Conservation (phyloP, 176 grass and related monocot genomes). For the bread wheat (Triticum aestivum) region IWGSC_CS_RefSeq_v2.1 NC_057794.1:566807761-566808260, state of each 20-base stretch:
- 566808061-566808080: conserved; percentile 52
- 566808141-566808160: conserved; percentile 63
- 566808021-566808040: conserved; percentile 69
- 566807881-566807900: background rate
- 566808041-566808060: conserved; percentile 65
- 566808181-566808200: conserved; percentile 30
- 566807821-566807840: conserved; percentile 16
- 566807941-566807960: background rate
- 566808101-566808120: conserved; percentile 66
- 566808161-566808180: conserved; percentile 76
- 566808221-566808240: too few species aligned
- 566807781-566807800: conserved; percentile 85
- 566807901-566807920: background rate
- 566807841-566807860: too few species aligned
- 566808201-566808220: too few species aligned
- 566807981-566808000: conserved; percentile 80
- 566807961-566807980: conserved; percentile 84
- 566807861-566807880: background rate
- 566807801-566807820: conserved; percentile 92
- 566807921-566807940: background rate
- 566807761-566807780: conserved; percentile 94
- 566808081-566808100: conserved; percentile 54
- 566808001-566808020: conserved; percentile 67
- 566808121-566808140: conserved; percentile 74
- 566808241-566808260: conserved; percentile 51